Percentiles rank a stretch among this genome's conserved stretches.
phyloP scores from a whole-genome alignment of 805 yeast species.

The Cephaloascus albidus region DNA sequence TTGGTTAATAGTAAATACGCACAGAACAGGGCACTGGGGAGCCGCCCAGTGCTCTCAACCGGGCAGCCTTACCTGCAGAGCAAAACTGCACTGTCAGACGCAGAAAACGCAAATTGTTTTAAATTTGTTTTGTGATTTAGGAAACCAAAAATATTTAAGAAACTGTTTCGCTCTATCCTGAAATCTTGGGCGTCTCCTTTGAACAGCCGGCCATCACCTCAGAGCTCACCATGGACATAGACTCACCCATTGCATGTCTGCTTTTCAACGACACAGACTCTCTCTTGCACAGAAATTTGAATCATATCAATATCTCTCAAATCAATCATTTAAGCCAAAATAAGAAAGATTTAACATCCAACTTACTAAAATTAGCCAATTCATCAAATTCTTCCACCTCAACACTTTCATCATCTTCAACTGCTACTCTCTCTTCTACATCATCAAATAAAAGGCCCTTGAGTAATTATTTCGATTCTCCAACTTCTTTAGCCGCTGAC shows the following conservation, averaged over 20 bases:
- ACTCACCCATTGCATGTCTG: neutral
- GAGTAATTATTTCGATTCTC: constrained; percentile 28
- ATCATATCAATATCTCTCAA: too few relatives aligned
- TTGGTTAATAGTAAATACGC: too few relatives aligned
- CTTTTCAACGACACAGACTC: neutral
- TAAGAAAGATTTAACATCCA: neutral
- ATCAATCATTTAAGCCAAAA: neutral
- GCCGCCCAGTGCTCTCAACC: too few relatives aligned
- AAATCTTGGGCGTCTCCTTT: too few relatives aligned
- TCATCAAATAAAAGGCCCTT: constrained; percentile 15
- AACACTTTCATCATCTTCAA: neutral
- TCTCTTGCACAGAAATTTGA: too few relatives aligned
- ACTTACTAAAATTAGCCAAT: neutral
- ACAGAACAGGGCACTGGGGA: too few relatives aligned
- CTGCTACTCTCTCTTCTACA: neutral
- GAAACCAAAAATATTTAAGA: too few relatives aligned
- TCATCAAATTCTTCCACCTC: neutral
- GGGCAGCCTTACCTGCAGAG: too few relatives aligned
- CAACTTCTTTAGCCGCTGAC: constrained; percentile 28
- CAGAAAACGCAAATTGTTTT: too few relatives aligned
- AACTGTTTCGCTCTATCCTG: too few relatives aligned
- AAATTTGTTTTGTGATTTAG: too few relatives aligned
- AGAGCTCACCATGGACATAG: neutral
- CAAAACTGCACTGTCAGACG: too few relatives aligned
- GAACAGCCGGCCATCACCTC: neutral